Conservation (phyloP, 345 rosid genomes). For the Microthlaspi erraticum region DNA sequence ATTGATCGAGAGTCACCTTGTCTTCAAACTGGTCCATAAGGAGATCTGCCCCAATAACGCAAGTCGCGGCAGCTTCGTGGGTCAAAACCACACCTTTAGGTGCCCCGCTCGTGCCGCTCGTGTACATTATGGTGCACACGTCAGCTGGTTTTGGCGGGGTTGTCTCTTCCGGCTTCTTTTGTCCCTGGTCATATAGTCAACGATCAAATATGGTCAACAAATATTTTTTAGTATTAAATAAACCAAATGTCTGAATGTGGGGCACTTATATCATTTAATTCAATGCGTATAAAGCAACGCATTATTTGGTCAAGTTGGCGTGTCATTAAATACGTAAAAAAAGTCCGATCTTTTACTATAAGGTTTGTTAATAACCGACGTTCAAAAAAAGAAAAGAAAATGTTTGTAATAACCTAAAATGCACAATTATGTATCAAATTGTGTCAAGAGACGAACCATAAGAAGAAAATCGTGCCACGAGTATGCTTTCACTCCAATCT, state of each 20-base stretch:
- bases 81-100: slow-evolving; percentile 93
- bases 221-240: neutral
- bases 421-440: neutral
- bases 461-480: slow-evolving; percentile 78
- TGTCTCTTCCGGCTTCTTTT: slow-evolving; percentile 55
- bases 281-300: neutral
- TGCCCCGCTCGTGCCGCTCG: slow-evolving; percentile 95
- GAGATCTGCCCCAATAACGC: slow-evolving; percentile 69
- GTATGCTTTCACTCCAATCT: slow-evolving; percentile 57
- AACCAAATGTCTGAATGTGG: neutral
- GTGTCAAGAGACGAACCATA: slow-evolving; percentile 54
- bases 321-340: slow-evolving; percentile 4
- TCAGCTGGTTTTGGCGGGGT: slow-evolving; percentile 63
- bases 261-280: slow-evolving; percentile 29
- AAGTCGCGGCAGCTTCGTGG: slow-evolving; percentile 67
- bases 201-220: neutral
- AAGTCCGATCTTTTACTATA: neutral
- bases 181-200: slow-evolving; percentile 56
- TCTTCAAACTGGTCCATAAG: slow-evolving; percentile 86
- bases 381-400: no score
- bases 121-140: slow-evolving; percentile 92
- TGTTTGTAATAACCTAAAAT: neutral
- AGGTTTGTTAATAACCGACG: no score
- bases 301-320: slow-evolving; percentile 8
- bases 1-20: slow-evolving; percentile 56